Evolutionary conservation across 768 basidiomycete species (phyloP).

Genomic region (Paxillus rubicundulus): DNA sequence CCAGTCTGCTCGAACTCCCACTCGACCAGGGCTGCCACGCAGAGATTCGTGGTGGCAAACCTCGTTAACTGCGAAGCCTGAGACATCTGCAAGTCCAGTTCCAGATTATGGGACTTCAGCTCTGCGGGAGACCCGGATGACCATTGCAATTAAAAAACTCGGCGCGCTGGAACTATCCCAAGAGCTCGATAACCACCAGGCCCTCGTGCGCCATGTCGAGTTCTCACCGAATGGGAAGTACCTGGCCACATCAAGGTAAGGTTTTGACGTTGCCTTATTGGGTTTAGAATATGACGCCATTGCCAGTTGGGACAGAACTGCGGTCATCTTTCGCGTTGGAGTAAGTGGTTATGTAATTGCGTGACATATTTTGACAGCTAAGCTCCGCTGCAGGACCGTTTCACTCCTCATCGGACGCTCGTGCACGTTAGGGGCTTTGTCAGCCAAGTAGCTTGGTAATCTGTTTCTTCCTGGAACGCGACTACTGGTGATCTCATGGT

Average conservation of each 20-base stretch:
- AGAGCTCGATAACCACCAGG: constrained; percentile 41
- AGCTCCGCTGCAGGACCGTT: constrained; percentile 34
- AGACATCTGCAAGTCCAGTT: constrained; percentile 13
- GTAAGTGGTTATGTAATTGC: constrained; percentile 27
- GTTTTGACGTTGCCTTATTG: not conserved
- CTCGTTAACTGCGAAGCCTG: not conserved
- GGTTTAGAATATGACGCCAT: not conserved
- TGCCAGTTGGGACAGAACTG: constrained; percentile 48
- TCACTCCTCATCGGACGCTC: constrained; percentile 42
- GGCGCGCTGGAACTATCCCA: constrained; percentile 38
- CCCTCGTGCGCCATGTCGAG: constrained; percentile 52
- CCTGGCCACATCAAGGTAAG: constrained; percentile 52
- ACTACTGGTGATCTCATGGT: not conserved
- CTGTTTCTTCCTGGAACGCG: not conserved
- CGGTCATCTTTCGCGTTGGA: constrained; percentile 45
- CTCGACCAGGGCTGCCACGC: constrained; percentile 24
- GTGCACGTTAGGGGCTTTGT: constrained; percentile 52
- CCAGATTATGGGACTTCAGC: constrained; percentile 19
- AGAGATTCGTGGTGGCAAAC: constrained; percentile 29
- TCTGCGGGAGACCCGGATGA: constrained; percentile 38
- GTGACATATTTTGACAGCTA: not conserved
- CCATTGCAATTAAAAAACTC: constrained; percentile 39
- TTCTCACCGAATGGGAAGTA: constrained; percentile 56
- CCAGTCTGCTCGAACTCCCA: constrained; percentile 25
- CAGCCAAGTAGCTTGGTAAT: constrained; percentile 51